phyloP scores from a whole-genome alignment of 1,284 basidiomycete genomes.

The Malassezia arunalokei region DNA sequence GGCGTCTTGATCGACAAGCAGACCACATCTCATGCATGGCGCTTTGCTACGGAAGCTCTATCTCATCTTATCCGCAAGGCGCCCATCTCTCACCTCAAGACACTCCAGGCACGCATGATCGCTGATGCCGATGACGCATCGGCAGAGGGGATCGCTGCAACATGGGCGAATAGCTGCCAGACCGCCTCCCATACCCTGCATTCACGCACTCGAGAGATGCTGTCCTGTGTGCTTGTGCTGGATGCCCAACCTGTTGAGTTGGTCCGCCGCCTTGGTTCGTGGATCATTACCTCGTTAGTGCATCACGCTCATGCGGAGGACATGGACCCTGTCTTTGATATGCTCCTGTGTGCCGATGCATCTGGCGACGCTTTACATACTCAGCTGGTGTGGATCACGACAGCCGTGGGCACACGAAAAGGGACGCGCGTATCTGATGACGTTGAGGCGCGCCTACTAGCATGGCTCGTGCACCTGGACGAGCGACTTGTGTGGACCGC shows the following conservation, averaged over 20 bases:
- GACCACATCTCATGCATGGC: conserved; percentile 28
- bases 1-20: background rate
- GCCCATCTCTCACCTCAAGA: conserved; percentile 22
- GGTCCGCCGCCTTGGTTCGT: conserved; percentile 12
- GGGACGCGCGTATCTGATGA: conserved; percentile 31
- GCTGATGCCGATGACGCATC: conserved; percentile 18
- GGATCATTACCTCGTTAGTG: conserved; percentile 33
- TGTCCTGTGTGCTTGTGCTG: background rate
- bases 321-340: conserved; percentile 24
- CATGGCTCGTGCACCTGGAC: conserved; percentile 19
- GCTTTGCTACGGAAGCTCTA: conserved; percentile 42
- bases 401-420: conserved; percentile 33
- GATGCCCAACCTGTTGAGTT: background rate
- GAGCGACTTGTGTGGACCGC: background rate
- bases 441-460: conserved; percentile 26
- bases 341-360: conserved; percentile 3
- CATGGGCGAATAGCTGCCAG: conserved; percentile 39
- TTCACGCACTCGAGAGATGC: conserved; percentile 6
- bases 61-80: conserved; percentile 42
- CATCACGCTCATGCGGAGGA: conserved; percentile 30
- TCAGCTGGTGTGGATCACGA: conserved; percentile 27
- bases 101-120: conserved; percentile 25
- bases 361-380: conserved; percentile 11
- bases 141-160: conserved; percentile 33
- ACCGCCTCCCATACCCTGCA: conserved; percentile 6